phyloP scores from a whole-genome alignment of 768 basidiomycete species.

The Mycena rebaudengoi region DNA sequence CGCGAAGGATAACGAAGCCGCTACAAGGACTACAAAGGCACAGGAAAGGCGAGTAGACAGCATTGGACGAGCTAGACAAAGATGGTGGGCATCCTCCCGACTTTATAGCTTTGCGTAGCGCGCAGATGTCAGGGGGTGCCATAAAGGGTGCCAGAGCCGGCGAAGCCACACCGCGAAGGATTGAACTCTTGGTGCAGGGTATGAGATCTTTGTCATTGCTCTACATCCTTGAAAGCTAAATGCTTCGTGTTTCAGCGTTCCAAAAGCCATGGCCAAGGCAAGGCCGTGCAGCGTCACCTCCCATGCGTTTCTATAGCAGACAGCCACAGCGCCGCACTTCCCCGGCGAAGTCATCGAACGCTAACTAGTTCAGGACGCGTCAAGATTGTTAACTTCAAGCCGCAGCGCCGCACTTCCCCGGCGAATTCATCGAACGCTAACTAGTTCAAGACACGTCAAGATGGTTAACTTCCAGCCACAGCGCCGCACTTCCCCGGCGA shows the following conservation, averaged over 20 bases:
- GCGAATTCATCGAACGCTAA: too few species aligned
- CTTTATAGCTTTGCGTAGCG: slow-evolving; percentile 6
- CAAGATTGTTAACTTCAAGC: slow-evolving; percentile 7
- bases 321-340: background rate
- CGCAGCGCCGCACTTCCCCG: too few species aligned
- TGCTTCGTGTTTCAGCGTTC: slow-evolving; percentile 9
- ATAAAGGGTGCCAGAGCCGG: too few species aligned
- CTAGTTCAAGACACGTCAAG: too few species aligned
- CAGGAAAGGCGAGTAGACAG: slow-evolving; percentile 9
- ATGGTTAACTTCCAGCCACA: too few species aligned
- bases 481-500: background rate
- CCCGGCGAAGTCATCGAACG: background rate
- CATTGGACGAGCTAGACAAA: slow-evolving; percentile 2
- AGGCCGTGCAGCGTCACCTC: slow-evolving; percentile 1
- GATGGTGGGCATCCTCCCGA: slow-evolving; percentile 8
- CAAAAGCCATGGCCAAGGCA: background rate
- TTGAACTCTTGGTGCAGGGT: background rate
- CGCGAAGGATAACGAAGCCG: slow-evolving; percentile 1
- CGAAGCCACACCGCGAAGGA: background rate
- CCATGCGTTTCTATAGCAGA: slow-evolving; percentile 5
- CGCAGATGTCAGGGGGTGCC: slow-evolving; percentile 9
- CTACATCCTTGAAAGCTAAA: slow-evolving; percentile 2
- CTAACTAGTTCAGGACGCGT: slow-evolving; percentile 5
- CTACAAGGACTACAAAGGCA: slow-evolving; percentile 3
- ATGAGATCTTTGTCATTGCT: slow-evolving; percentile 13